A percentile compares a stretch with the other conserved stretches of the same genome.
Conservation (phyloP, 306 rosid genomes). For the Alnus glutinosa region DNA sequence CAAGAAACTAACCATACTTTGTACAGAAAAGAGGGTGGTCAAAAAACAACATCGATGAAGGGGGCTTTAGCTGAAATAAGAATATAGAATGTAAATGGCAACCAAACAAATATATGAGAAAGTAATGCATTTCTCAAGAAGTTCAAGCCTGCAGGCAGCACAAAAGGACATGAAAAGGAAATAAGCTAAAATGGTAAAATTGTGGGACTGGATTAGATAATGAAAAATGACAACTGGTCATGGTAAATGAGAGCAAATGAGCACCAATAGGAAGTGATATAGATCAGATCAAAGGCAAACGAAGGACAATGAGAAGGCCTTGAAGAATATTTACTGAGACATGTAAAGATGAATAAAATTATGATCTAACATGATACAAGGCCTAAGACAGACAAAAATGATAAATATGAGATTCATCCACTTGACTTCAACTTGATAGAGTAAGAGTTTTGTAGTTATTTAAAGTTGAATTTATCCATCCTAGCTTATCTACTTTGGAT, state of each 20-base stretch:
- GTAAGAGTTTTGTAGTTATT: background rate
- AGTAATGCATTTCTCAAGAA: background rate
- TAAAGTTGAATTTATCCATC: background rate
- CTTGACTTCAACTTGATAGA: background rate
- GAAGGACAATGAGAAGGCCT: background rate
- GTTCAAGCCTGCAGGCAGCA: background rate
- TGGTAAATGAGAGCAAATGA: background rate
- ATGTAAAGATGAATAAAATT: background rate
- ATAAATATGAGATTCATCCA: background rate
- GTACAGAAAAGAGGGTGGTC: background rate
- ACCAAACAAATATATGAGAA: background rate
- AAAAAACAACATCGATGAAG: background rate
- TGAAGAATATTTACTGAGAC: background rate
- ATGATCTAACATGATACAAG: background rate
- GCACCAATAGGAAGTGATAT: background rate
- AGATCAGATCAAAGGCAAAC: background rate
- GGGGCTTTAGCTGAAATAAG: background rate
- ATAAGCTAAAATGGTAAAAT: constrained; percentile 1
- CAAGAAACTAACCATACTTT: background rate
- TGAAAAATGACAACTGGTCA: background rate
- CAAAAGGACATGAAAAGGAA: background rate
- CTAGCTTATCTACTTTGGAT: background rate
- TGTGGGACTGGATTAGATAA: background rate
- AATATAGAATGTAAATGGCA: background rate
- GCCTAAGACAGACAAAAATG: background rate